Evolutionary conservation across 2,329 filamentous ascomycete species (phyloP).

Genomic region (Corynespora cassiicola): DNA sequence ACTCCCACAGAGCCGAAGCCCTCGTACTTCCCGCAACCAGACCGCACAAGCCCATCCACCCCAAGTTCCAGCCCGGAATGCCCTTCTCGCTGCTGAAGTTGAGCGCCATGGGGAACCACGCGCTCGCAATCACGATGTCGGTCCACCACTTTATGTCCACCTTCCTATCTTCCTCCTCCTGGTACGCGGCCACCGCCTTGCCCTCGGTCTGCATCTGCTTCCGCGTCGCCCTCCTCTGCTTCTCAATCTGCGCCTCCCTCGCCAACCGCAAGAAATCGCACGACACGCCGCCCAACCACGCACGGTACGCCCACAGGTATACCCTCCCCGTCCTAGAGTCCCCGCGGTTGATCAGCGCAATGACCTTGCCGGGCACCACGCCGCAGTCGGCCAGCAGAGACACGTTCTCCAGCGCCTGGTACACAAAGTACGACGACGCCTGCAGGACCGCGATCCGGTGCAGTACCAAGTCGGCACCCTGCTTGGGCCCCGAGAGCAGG

Average conservation of each 20-base stretch:
- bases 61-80: slow-evolving; percentile 53
- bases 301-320: slow-evolving; percentile 50
- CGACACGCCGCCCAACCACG: slow-evolving; percentile 51
- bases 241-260: slow-evolving; percentile 51
- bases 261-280: slow-evolving; percentile 52
- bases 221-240: slow-evolving; percentile 35
- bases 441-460: slow-evolving; percentile 51
- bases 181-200: slow-evolving; percentile 33
- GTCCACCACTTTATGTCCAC: slow-evolving; percentile 50
- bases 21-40: slow-evolving; percentile 46
- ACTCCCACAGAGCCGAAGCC: slow-evolving; percentile 31
- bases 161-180: slow-evolving; percentile 46
- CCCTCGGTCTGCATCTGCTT: slow-evolving; percentile 36
- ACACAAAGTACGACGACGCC: slow-evolving; percentile 50
- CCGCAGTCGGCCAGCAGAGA: slow-evolving; percentile 51
- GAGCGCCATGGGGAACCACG: slow-evolving; percentile 53
- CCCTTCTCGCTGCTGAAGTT: slow-evolving; percentile 47
- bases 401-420: slow-evolving; percentile 54
- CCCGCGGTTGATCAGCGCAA: slow-evolving; percentile 45
- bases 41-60: slow-evolving; percentile 51
- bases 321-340: slow-evolving; percentile 41
- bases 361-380: slow-evolving; percentile 43
- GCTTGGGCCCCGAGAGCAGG: slow-evolving; percentile 49
- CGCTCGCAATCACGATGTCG: slow-evolving; percentile 49
- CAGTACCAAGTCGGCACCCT: slow-evolving; percentile 49